phyloP scores from a whole-genome alignment of 2,329 filamentous ascomycete genomes.

The Elsinoe perseae region DNA sequence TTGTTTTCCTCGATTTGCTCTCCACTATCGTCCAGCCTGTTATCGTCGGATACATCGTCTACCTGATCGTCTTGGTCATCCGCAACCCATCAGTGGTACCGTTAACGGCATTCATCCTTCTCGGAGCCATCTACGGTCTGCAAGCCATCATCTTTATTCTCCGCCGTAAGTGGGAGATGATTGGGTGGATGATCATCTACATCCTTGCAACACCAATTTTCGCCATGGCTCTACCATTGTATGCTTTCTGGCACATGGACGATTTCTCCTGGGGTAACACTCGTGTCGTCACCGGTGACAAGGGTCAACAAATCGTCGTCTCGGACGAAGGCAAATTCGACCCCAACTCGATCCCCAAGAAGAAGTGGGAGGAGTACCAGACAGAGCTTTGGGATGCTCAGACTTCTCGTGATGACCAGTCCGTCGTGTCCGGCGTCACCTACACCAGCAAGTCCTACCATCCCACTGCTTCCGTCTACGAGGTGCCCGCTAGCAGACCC shows the following conservation, averaged over 20 bases:
- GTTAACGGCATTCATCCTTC: slow-evolving; percentile 77
- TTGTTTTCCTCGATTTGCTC: slow-evolving; percentile 89
- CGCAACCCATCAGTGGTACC: slow-evolving; percentile 60
- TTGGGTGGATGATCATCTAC: slow-evolving; percentile 98
- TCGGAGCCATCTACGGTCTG: slow-evolving; percentile 93
- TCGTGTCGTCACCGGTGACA: slow-evolving; percentile 89
- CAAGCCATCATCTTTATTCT: slow-evolving; percentile 96
- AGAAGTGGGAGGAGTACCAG: slow-evolving; percentile 99
- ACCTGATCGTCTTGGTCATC: slow-evolving; percentile 70
- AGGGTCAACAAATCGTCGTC: slow-evolving; percentile 84
- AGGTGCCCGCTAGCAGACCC: slow-evolving; percentile 42
- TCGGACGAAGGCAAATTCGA: slow-evolving; percentile 98
- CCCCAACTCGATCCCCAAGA: slow-evolving; percentile 81
- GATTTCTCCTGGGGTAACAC: slow-evolving; percentile 99
- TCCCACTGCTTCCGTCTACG: slow-evolving; percentile 54
- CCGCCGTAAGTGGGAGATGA: slow-evolving; percentile 97
- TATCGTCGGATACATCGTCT: slow-evolving; percentile 79
- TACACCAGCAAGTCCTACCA: slow-evolving; percentile 80
- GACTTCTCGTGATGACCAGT: slow-evolving; percentile 72
- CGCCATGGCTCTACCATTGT: slow-evolving; percentile 80
- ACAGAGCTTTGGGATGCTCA: slow-evolving; percentile 95
- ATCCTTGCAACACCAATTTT: slow-evolving; percentile 86
- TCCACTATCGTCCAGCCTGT: slow-evolving; percentile 90
- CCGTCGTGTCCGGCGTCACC: slow-evolving; percentile 85
- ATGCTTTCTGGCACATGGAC: slow-evolving; percentile 99